phyloP scores from a whole-genome alignment of 1,284 basidiomycete genomes.

The Microbotryum silenes-acaulis region DNA sequence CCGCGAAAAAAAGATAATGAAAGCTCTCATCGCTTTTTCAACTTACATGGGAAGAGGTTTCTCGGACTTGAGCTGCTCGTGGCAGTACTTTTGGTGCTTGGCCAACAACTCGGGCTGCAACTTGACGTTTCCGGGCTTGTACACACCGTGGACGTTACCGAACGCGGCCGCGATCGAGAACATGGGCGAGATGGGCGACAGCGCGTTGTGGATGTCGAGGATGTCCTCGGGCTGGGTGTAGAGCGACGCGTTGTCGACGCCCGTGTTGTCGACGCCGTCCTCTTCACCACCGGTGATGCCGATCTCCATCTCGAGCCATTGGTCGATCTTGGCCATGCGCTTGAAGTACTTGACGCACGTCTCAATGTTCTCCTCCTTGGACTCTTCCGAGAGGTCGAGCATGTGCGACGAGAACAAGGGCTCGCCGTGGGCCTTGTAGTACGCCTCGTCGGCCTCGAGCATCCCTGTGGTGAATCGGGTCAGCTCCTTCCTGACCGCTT shows the following conservation, averaged over 20 bases:
- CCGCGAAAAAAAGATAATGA: no score
- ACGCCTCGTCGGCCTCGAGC: constrained; percentile 91
- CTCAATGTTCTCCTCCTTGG: constrained; percentile 94
- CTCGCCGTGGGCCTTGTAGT: constrained; percentile 82
- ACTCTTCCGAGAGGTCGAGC: constrained; percentile 97
- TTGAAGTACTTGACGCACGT: constrained; percentile 92
- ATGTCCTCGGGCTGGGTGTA: constrained; percentile 99
- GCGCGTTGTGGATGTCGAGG: constrained; percentile 79
- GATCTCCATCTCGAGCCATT: constrained; percentile 99
- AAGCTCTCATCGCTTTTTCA: neutral
- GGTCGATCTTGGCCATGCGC: constrained; percentile 83
- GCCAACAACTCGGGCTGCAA: constrained; percentile 85
- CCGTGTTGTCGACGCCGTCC: constrained; percentile 91
- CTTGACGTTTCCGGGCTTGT: constrained; percentile 86
- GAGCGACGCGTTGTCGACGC: constrained; percentile 83
- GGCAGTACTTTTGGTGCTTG: constrained; percentile 81
- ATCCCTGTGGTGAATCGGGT: constrained; percentile 49
- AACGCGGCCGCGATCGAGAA: constrained; percentile 97
- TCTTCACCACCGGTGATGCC: constrained; percentile 99
- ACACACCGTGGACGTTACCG: constrained; percentile 93
- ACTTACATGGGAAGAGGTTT: constrained; percentile 71
- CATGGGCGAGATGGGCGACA: constrained; percentile 79
- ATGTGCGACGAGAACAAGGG: constrained; percentile 98
- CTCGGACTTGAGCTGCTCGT: constrained; percentile 60
- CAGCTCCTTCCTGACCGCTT: no score